Conservation (phyloP, 1,284 basidiomycete genomes). For the Albatrellus sp. region DNA sequence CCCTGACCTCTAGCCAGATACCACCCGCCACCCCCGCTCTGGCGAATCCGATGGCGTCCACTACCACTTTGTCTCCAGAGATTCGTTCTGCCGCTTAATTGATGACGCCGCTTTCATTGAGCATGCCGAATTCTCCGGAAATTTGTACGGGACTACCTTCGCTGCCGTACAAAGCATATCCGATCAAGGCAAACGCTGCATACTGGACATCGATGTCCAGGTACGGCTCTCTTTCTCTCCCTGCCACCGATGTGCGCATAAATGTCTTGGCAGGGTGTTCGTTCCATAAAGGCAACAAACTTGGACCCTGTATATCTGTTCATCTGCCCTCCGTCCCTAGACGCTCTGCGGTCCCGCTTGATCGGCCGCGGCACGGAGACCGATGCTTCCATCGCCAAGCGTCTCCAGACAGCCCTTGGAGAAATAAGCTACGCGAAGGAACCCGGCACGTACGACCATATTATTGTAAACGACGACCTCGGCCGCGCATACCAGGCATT, state of each 20-base stretch:
- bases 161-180: conserved; percentile 49
- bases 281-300: conserved; percentile 71
- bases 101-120: conserved; percentile 59
- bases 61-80: conserved; percentile 61
- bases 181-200: conserved; percentile 60
- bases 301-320: conserved; percentile 88
- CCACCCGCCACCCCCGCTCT: conserved; percentile 76
- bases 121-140: conserved; percentile 80
- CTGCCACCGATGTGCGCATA: not conserved
- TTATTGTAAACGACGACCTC: conserved; percentile 89
- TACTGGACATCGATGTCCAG: conserved; percentile 96
- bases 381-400: conserved; percentile 59
- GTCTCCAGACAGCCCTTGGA: conserved; percentile 69
- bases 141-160: conserved; percentile 88
- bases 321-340: conserved; percentile 78
- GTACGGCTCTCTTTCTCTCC: conserved; percentile 23
- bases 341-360: conserved; percentile 57
- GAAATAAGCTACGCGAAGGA: conserved; percentile 84
- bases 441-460: conserved; percentile 64
- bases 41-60: conserved; percentile 78
- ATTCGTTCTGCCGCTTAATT: conserved; percentile 54
- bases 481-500: conserved; percentile 71
- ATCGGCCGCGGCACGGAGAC: conserved; percentile 80
- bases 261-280: conserved; percentile 57
- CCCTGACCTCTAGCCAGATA: conserved; percentile 46